Evolutionary conservation across 441 rosid genomes (phyloP).

Genomic region (Syzygium syzygioides): DNA sequence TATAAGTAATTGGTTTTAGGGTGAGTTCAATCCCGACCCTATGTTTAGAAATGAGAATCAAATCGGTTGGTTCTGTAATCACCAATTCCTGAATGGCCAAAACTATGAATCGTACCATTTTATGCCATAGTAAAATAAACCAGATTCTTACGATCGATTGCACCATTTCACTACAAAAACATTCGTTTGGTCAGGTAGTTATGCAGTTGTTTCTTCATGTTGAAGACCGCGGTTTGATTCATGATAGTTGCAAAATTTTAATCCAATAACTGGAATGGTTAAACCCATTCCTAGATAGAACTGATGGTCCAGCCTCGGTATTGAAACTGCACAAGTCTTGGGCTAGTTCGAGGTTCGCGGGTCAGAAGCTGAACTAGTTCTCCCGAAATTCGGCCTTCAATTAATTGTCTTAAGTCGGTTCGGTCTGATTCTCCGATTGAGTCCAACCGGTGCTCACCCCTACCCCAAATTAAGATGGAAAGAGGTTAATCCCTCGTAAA

Average conservation of each 20-base stretch:
- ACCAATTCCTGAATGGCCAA: not conserved
- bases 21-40: fast-evolving
- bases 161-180: not conserved
- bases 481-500: fast-evolving
- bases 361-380: fast-evolving
- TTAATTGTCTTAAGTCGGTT: not conserved
- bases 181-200: not conserved
- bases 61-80: fast-evolving
- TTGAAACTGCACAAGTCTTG: not conserved
- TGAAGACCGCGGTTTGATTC: not conserved
- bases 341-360: not conserved
- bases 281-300: not conserved
- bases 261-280: not conserved
- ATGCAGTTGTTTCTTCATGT: not conserved
- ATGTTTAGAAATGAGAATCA: not conserved
- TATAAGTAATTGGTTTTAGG: not conserved
- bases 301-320: not conserved
- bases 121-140: not conserved
- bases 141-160: not conserved
- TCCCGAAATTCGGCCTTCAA: not conserved
- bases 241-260: not conserved
- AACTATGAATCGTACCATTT: not conserved
- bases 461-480: not conserved
- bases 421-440: fast-evolving
- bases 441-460: fast-evolving